These are phyloP conservation scores for Cordyceps farinosa DNA, from an alignment of 2,329 filamentous ascomycete species.

Conservation along the genomic window DNA sequence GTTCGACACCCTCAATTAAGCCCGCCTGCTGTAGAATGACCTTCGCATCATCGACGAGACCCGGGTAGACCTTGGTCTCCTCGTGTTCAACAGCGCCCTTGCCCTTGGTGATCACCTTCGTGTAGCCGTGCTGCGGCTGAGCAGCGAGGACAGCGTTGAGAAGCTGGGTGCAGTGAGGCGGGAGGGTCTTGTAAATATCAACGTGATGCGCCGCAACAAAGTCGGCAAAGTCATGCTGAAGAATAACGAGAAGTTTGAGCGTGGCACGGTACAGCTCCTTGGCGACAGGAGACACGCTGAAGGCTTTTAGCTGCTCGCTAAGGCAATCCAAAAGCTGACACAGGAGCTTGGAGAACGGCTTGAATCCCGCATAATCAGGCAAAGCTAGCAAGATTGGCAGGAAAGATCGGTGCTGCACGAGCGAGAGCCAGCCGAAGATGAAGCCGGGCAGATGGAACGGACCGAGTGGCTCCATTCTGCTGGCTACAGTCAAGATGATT, in stretches of 20 bases:
- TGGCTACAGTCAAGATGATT: constrained; percentile 68
- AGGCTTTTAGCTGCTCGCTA: constrained; percentile 73
- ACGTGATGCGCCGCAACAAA: constrained; percentile 87
- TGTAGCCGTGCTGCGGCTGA: constrained; percentile 64
- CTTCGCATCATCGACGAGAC: constrained; percentile 60
- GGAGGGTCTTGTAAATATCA: constrained; percentile 75
- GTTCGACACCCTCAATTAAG: constrained; percentile 57
- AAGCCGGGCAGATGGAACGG: constrained; percentile 79
- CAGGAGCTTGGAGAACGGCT: constrained; percentile 68
- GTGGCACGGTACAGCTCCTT: constrained; percentile 84
- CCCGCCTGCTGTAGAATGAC: constrained; percentile 51
- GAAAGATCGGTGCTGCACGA: constrained; percentile 82
- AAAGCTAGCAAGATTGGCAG: constrained; percentile 72
- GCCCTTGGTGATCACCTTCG: constrained; percentile 65
- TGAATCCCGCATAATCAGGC: constrained; percentile 69
- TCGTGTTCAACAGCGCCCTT: constrained; percentile 62
- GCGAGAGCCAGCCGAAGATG: constrained; percentile 75
- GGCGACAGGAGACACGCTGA: constrained; percentile 63
- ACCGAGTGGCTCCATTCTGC: constrained; percentile 68
- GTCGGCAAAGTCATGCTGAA: constrained; percentile 93
- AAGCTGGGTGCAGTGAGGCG: constrained; percentile 79
- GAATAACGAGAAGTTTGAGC: constrained; percentile 74
- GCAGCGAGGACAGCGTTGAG: constrained; percentile 85
- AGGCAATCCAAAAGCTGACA: constrained; percentile 70
- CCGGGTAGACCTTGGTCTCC: constrained; percentile 66